Base-by-base conservation (phyloP, 495 filamentous ascomycete species). In the Pyrenopolyporus hunteri region DNA sequence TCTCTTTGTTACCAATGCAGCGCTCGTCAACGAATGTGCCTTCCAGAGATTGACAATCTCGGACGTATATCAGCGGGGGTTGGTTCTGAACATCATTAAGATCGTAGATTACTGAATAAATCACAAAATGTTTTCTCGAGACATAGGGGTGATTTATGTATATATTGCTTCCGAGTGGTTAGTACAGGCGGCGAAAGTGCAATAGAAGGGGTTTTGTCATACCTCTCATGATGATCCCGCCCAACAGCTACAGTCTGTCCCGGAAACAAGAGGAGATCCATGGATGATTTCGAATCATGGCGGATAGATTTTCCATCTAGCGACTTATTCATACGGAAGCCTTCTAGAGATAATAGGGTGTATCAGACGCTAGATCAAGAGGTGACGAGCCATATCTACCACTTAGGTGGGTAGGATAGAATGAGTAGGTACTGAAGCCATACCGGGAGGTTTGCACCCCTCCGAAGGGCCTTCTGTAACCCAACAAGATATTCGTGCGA, bases 111-210 rank as follows among this genome's bases (percentile, higher is more conserved):
- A 89, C 73, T 1, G 81, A 83, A 69, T 87, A 88, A 19, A 89
- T 79, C n/a, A 82, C 81, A 10, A 87, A 67, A 45, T 89, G 86
- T 29, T 72, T 73, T 29, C 82, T 83, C 2, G 86, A 90, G 16
- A 88, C 74, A 8, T 68, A 59, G 0, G 63, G 68, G 49, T 83
- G 67, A 0, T 68, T 29, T 22, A 86, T 59, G 13, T 71, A 69
- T 35, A 81, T 68, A 17, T 76, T 56, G 55, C 82, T 84, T 31
- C 36, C 32, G 14, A 47, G 14, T 29, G 25, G 25, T 66, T 61
- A 43, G 55, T 36, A 13, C 8, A 14, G 16, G 31, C 1, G 8
- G 40, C 40, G 4, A 58, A 29, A 35, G 20, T 4, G 31, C 3
- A 2, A 25, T 19, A 13, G 7, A 0, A 11, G 14, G 39, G n/a